phyloP scores from a whole-genome alignment of 768 basidiomycete genomes.

The Candolleomyces efflorescens region DNA sequence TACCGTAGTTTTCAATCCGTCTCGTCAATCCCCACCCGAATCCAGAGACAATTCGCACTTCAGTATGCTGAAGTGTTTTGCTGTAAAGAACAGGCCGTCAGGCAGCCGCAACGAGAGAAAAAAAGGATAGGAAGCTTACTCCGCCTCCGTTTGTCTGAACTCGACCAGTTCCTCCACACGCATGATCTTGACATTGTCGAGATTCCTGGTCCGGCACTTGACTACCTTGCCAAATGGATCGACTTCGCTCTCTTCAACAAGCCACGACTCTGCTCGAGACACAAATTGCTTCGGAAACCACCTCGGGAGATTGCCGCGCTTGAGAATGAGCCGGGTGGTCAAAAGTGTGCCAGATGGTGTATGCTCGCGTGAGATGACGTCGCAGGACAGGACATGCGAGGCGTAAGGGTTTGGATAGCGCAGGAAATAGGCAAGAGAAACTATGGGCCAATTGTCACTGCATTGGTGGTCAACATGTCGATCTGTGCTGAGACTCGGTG shows the following conservation, averaged over 20 bases:
- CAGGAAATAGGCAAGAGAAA: constrained; percentile 89
- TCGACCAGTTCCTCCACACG: constrained; percentile 81
- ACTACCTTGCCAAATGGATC: constrained; percentile 78
- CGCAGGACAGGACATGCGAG: constrained; percentile 90
- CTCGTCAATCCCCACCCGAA: constrained; percentile 91
- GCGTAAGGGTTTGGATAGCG: constrained; percentile 97
- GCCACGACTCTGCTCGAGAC: constrained; percentile 86
- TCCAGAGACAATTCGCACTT: constrained; percentile 81
- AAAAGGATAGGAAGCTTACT: constrained; percentile 43
- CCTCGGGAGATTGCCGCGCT: constrained; percentile 84
- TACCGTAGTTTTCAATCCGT: constrained; percentile 81
- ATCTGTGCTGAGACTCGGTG: neutral
- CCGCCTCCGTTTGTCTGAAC: constrained; percentile 63
- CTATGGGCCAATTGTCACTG: constrained; percentile 93
- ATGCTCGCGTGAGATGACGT: constrained; percentile 83
- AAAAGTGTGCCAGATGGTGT: constrained; percentile 70
- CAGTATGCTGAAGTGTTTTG: constrained; percentile 80
- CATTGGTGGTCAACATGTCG: constrained; percentile 14
- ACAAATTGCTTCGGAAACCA: constrained; percentile 88
- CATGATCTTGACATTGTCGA: constrained; percentile 94
- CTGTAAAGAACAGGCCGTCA: constrained; percentile 29
- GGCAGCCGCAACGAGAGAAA: neutral
- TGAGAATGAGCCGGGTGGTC: constrained; percentile 90
- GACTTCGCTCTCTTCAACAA: constrained; percentile 92
- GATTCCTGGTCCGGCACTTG: constrained; percentile 77